These are phyloP conservation scores for Fusarium sp. DNA, from an alignment of 2,329 filamentous ascomycete species.

Conservation along the genomic window DNA sequence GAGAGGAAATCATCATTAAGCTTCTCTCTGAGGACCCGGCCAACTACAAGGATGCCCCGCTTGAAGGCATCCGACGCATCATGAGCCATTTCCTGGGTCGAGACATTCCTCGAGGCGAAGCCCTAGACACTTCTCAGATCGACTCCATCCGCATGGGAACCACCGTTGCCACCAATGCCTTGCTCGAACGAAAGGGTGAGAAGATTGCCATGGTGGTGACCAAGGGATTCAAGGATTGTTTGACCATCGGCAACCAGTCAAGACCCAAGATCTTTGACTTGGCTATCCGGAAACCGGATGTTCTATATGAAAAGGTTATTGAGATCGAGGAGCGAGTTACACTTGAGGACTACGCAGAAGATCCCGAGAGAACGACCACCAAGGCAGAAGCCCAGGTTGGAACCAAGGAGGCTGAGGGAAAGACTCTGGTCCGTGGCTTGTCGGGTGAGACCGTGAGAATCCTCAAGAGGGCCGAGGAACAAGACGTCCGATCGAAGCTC, in stretches of 20 bases:
- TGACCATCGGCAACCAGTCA: constrained; percentile 91
- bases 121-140: constrained; percentile 84
- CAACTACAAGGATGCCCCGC: constrained; percentile 91
- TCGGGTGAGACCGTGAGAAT: constrained; percentile 79
- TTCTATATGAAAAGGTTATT: constrained; percentile 86
- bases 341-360: constrained; percentile 91
- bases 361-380: constrained; percentile 73
- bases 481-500: constrained; percentile 68
- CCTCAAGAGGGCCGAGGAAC: constrained; percentile 68
- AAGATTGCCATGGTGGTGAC: constrained; percentile 89
- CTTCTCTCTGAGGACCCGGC: constrained; percentile 89
- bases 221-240: constrained; percentile 87
- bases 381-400: constrained; percentile 67
- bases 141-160: constrained; percentile 97
- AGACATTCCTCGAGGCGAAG: constrained; percentile 83
- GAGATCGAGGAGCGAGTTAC: constrained; percentile 93
- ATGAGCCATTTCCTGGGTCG: constrained; percentile 80
- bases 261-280: constrained; percentile 92
- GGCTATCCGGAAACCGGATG: constrained; percentile 86
- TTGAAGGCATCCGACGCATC: constrained; percentile 90
- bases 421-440: constrained; percentile 75
- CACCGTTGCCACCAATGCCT: constrained; percentile 91
- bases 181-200: constrained; percentile 91
- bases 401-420: constrained; percentile 58
- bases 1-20: constrained; percentile 87